Evolutionary conservation across 192 early-diverging fungal species (phyloP), one percentile per base, ranked within the genome.

Genomic region (Pilaira anomala): DNA sequence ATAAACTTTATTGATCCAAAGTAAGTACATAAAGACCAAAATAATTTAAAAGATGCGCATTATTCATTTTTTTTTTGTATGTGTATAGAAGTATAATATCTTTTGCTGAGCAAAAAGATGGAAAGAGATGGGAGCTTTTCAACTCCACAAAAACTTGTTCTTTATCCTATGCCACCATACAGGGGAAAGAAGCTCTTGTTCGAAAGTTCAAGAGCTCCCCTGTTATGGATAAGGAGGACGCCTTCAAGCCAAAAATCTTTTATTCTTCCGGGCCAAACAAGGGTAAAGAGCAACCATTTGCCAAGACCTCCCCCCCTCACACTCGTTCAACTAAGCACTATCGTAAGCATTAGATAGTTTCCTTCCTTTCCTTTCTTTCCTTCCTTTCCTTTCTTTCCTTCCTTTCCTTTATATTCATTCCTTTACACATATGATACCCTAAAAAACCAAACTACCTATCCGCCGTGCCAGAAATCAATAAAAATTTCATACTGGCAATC

Each of bases 161-260:
- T 6, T 59, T 94, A 19, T 81, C 83, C 19, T 92, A 86, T 72
- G 93, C 93, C 21, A 85, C 84, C 42, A 78, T 93, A 16, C 91
- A 95, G 62, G 88, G 89, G 2, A 85, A 84, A 60, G 55, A 77
- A 3, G 79, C 80, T 1, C 73, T 95, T n/a, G 80, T 95, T 42
- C 82, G 89, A 42, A 91, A 90, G 52, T 95, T 93, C 68, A 72
- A 85, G 44, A 93, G 91, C 63, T 91, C 89, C 3, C 59, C 60
- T 46, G 86, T 94, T 2, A 92, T 94, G 91, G 72, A 87, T 11
- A 88, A 93, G 60, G 80, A 87, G 0, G 82, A 81, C 3, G 71
- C 77, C 40, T 94, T 83, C 68, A 81, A 87, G 1, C 93, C 93
- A 30, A 89, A 91, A 60, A 73, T 92, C 39, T 93, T 91, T 69